These are phyloP conservation scores for Lanmaoa rubissima DNA, from an alignment of 768 basidiomycete species.

Conservation along the genomic window DNA sequence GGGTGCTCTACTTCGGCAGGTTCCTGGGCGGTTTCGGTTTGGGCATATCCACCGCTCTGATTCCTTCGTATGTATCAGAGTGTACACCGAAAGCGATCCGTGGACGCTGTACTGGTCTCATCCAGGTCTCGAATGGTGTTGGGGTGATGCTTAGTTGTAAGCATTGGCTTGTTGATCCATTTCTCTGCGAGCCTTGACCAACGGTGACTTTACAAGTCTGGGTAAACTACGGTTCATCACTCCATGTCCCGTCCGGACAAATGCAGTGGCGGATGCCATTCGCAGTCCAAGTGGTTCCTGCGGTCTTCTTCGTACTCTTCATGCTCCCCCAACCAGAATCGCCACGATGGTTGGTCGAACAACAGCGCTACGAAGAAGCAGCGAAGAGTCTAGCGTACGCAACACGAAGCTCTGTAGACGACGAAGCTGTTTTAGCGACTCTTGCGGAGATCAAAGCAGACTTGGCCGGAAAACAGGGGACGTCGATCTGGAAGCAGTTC, in stretches of 20 bases:
- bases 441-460: slow-evolving; percentile 50
- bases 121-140: slow-evolving; percentile 34
- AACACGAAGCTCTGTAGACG: slow-evolving; percentile 30
- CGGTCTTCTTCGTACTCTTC: slow-evolving; percentile 43
- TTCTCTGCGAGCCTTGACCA: neutral
- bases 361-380: slow-evolving; percentile 41
- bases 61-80: slow-evolving; percentile 53
- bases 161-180: neutral
- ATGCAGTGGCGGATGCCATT: slow-evolving; percentile 56
- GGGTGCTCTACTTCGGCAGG: slow-evolving; percentile 45
- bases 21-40: slow-evolving; percentile 63
- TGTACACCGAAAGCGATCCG: slow-evolving; percentile 47
- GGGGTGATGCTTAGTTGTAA: slow-evolving; percentile 38
- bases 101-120: slow-evolving; percentile 48
- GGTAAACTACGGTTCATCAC: slow-evolving; percentile 46
- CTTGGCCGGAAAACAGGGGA: slow-evolving; percentile 40
- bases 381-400: slow-evolving; percentile 39
- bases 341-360: slow-evolving; percentile 55
- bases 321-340: slow-evolving; percentile 55
- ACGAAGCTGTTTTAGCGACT: slow-evolving; percentile 35
- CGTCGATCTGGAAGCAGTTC: slow-evolving; percentile 37
- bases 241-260: slow-evolving; percentile 36
- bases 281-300: slow-evolving; percentile 51
- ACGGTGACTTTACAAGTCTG: slow-evolving; percentile 34
- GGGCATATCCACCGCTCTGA: slow-evolving; percentile 50